Base-by-base conservation (phyloP, 164 flowering plant genomes). In the Sextonia rubra region DNA sequence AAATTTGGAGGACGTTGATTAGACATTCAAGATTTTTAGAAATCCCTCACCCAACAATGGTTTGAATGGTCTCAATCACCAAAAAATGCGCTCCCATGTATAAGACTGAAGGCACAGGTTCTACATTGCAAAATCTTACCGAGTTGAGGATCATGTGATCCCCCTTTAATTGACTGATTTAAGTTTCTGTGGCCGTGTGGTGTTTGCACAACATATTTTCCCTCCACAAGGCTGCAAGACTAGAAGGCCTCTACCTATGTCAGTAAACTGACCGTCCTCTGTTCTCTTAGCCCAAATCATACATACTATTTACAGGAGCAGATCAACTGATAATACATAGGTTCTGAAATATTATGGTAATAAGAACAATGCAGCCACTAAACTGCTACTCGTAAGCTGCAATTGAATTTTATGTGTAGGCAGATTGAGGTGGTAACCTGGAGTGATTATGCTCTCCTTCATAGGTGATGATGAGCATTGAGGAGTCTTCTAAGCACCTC, bases 391-490 rank as follows among this genome's bases (percentile, higher is more conserved):
- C 3, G 27, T 9, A 20, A 52, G 58, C 58, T 24, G 30, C 22
- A 61, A 23, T 25, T 47, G 63, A 60, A 4, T 64, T 64, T 75
- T 77, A 85, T 71, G 89, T 79, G 64, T 77, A 88, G 69, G 86
- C 80, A 20, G 95, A 82, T 61, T 88, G 97, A 30, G 93, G 80
- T 44, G 85, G 83, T 61, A 89, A 23, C 71, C 84, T 83, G 20
- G 95, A 90, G 78, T 93, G 98, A 78, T 89, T 90, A 80, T 93
- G 98, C 75, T 93, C 97, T 30, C 92, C 94, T 85, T 93, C 98
- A 69, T 93, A 93, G 44, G 98, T 93, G 26, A 93, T 97, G 27
- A 86, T 82, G 3, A 93, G 92, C 98, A 93, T 91, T 61, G 92
- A 73, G 20, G 98, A 86, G 0, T 91, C 98, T 76, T 91, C 98